Percentiles rank a stretch among this genome's conserved stretches.
Conservation (phyloP, 257 asterid species). For the Vinca minor region DNA sequence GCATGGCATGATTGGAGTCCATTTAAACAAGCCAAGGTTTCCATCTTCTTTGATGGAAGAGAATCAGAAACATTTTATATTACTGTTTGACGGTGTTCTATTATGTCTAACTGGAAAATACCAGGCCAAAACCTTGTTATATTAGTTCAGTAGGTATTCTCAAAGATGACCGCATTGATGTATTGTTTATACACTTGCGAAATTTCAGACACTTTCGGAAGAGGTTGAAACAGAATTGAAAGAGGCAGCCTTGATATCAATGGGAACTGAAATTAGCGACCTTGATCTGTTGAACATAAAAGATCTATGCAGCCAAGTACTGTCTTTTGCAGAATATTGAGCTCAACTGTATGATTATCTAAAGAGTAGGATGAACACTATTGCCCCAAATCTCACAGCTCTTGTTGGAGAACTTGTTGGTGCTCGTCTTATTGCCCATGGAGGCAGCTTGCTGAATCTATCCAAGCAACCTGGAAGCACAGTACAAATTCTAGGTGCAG, state of each 20-base stretch:
- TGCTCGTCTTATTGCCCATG: conserved; percentile 92
- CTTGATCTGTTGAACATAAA: conserved; percentile 76
- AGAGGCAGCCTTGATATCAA: conserved; percentile 77
- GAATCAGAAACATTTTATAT: neutral
- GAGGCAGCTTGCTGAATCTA: conserved; percentile 83
- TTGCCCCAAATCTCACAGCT: conserved; percentile 89
- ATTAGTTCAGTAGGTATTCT: neutral
- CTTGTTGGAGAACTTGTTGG: conserved; percentile 94
- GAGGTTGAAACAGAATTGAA: conserved; percentile 78
- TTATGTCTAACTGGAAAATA: neutral
- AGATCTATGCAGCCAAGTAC: conserved; percentile 79
- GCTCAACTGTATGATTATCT: conserved; percentile 76
- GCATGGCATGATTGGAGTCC: neutral
- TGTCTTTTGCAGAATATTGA: conserved; percentile 73
- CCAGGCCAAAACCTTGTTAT: neutral
- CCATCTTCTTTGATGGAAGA: neutral
- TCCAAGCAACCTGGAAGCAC: conserved; percentile 98
- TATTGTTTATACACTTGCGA: neutral
- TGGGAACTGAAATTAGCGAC: conserved; percentile 94
- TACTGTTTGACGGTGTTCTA: neutral
- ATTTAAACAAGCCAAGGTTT: neutral
- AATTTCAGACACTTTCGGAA: conserved; percentile 52
- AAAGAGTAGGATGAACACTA: conserved; percentile 83
- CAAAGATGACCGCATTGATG: neutral
- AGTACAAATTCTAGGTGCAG: conserved; percentile 89